Base-by-base conservation (phyloP, 139 green algal genomes). In the Chlamydomonas schloesseri region DNA sequence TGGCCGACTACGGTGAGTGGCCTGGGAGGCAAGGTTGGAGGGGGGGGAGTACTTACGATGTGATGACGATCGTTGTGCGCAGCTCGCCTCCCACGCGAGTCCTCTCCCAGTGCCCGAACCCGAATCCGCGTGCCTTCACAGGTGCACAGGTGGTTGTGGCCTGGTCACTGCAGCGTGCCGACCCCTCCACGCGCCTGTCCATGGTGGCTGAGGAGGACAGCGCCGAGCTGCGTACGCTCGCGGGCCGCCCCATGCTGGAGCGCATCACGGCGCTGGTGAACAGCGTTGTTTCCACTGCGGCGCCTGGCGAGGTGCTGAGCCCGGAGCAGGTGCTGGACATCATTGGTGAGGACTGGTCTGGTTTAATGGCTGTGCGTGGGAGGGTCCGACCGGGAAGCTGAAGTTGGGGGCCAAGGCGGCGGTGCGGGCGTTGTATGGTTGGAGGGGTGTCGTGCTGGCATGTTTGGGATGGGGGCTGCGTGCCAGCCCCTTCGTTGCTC, bases 201-300 rank as follows among this genome's bases (percentile, higher is more conserved):
- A 94, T 99, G 90, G 95, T 99, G 29, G 97, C 97, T 24, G 97
- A 99, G 90, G 97, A 99, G 88, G 95, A 97, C 53, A 92, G 94
- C 9, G 88, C 75, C 18, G 91, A 95, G 79, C 89, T 99, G 29
- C 93, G 85, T 28, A 46, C 65, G 8, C 84, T 90, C 4, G 88
- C 82, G 11, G 96, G 93, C 24, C 80, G 79, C 15, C 31, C 79
- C 57, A 97, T 99, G 94, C 86, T 97, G 73, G 69, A 84, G 21
- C 87, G 95, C 74, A 98, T 99, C 88, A 98, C 96, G 8, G 77
- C 17, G 55, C 18, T 60, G 6, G 55, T 21, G 20, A 60, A 50
- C 90, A 71, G 64, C 13, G 89, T 94, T 23, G 73, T 96, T 20
- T 6, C 9, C 29, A 42, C 62, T 10, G 90, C 83, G 62, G 69